Percentiles rank a stretch among this genome's conserved stretches.
Evolutionary conservation across 176 grass and related monocot species (phyloP).

Genomic region (Avena sativa): DNA sequence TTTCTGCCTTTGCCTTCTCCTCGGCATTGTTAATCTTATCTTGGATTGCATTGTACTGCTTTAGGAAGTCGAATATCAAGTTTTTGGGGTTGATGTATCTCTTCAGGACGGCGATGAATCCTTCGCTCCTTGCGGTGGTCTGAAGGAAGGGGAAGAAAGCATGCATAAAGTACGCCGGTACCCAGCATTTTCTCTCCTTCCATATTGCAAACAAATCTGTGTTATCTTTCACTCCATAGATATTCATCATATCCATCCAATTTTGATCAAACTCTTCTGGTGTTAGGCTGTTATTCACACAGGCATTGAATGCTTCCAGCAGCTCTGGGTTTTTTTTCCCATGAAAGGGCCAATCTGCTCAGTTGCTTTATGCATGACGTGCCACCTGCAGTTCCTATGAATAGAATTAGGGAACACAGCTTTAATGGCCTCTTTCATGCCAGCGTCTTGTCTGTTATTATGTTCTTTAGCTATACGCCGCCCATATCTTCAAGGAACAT

Average conservation of each 20-base stretch:
- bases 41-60: neutral
- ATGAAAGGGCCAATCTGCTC: neutral
- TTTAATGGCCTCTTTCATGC: neutral
- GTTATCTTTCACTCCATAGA: neutral
- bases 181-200: neutral
- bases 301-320: neutral
- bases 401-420: neutral
- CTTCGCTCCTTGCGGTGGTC: neutral
- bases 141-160: neutral
- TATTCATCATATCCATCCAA: neutral
- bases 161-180: neutral
- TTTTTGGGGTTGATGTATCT: neutral
- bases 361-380: neutral
- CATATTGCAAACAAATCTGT: neutral
- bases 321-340: neutral
- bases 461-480: neutral
- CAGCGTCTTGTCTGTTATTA: neutral
- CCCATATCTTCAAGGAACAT: neutral
- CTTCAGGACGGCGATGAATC: neutral
- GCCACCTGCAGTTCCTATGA: neutral
- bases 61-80: neutral
- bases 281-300: neutral
- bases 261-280: neutral
- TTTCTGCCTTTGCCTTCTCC: too few relatives aligned
- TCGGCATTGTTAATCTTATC: neutral